These are phyloP conservation scores for Amanita fuliginea DNA, from an alignment of 768 basidiomycete species.

Conservation along the genomic window DNA sequence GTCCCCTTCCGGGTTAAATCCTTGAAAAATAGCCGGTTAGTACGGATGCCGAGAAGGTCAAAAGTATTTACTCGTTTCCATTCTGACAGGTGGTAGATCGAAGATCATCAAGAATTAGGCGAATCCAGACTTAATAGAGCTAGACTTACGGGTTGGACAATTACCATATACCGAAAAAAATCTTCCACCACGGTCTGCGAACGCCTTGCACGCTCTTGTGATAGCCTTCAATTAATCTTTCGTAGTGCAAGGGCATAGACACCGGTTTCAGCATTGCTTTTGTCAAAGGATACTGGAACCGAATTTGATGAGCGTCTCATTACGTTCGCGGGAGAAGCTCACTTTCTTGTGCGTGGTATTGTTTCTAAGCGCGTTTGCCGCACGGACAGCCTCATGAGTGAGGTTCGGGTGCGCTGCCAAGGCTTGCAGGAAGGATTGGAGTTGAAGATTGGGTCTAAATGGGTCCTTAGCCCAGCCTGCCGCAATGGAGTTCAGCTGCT, in stretches of 20 bases:
- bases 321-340: constrained; percentile 23
- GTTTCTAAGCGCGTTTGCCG: constrained; percentile 42
- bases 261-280: constrained; percentile 54
- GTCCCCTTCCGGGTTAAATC: too few species aligned
- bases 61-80: too few species aligned
- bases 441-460: constrained; percentile 68
- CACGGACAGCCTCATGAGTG: constrained; percentile 46
- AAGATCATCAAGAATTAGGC: background rate
- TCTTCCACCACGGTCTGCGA: constrained; percentile 73
- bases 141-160: background rate
- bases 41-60: too few species aligned
- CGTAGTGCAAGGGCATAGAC: constrained; percentile 65
- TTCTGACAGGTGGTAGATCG: background rate
- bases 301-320: constrained; percentile 5
- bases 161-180: constrained; percentile 72
- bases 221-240: constrained; percentile 60
- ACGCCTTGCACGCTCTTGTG: constrained; percentile 72
- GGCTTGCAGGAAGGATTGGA: constrained; percentile 51
- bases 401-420: constrained; percentile 61
- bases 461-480: constrained; percentile 60
- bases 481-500: constrained; percentile 45
- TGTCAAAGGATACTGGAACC: constrained; percentile 52
- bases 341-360: constrained; percentile 54
- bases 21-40: too few species aligned
- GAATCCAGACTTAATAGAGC: background rate